Evolutionary conservation across 495 filamentous ascomycete genomes (phyloP).

Genomic region (Neurospora terricola): DNA sequence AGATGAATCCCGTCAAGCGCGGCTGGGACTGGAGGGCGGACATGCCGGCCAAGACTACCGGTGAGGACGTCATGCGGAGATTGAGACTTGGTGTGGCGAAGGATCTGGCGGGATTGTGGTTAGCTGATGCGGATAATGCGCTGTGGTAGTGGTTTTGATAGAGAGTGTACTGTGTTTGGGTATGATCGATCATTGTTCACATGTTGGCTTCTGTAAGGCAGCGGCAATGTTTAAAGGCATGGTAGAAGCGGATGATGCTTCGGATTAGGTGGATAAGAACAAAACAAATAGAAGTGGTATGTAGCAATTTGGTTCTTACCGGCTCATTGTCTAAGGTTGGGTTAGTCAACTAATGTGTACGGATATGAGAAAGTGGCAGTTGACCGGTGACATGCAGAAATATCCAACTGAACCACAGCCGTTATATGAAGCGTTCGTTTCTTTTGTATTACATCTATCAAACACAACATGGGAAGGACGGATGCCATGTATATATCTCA

Average conservation of each 20-base stretch:
- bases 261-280: neutral
- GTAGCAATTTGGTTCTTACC: neutral
- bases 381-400: neutral
- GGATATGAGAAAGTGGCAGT: neutral
- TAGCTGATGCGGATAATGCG: conserved; percentile 41
- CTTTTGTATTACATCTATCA: neutral
- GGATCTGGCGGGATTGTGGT: conserved; percentile 56
- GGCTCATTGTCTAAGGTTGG: neutral
- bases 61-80: conserved; percentile 57
- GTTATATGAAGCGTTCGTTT: neutral
- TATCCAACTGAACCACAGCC: neutral
- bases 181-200: neutral
- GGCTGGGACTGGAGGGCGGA: conserved; percentile 82
- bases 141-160: conserved; percentile 12
- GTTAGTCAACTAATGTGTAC: neutral
- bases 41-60: conserved; percentile 45
- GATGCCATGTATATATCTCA: neutral
- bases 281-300: neutral
- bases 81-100: conserved; percentile 65
- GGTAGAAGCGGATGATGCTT: neutral
- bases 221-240: neutral
- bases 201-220: neutral
- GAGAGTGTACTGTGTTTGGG: neutral
- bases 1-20: conserved; percentile 39
- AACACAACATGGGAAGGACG: neutral